Base-by-base conservation (phyloP, 2,329 filamentous ascomycete species). In the Phaeosphaeriaceae sp. region DNA sequence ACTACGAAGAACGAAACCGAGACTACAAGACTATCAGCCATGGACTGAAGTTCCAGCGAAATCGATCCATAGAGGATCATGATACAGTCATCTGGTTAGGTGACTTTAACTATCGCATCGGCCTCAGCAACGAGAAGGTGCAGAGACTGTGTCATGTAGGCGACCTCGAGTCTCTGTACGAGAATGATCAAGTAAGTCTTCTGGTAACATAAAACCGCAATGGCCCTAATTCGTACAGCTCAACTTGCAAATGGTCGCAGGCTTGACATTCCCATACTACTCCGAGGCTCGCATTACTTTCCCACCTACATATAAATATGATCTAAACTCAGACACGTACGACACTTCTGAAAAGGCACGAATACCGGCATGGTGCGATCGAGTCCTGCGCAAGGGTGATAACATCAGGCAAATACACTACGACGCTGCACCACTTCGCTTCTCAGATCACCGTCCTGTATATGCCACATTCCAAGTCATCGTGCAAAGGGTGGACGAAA, bases 31-130 rank as follows among this genome's bases (percentile, higher is more conserved):
- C 91, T 3, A 97, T 97, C 61, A 90, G 91, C 66, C 87, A 91
- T 60, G 95, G 95, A 2, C 79, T 99, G 32, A 88, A 92, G 42
- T 99, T 99, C 74, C 94, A 97, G 77, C 87, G 93, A 55, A 97
- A 97, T 71, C 85, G 93, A 57, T 87, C 91, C 5, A 98, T 99
- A 62, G 92, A 95, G 69, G 91, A 98, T 74, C 95, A 99, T 74
- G 93, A 91, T 65, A 89, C 91, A 22, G 90, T 98, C 35, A 90
- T 80, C 54, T 99, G 95, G 94, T 85, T 97, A 44, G 95, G 95
- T 5, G 95, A 99, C 77, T 99, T 99, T 82, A 99, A 99, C 75
- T 99, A 99, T 78, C 90, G 95, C 19, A 97, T 99, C 69, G 94
- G 94, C 1, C 84, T 98, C 57, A 86, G 85, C 47, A 88, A 92